Conservation (phyloP, 2,329 filamentous ascomycete genomes). For the Cladosporium sp. region DNA sequence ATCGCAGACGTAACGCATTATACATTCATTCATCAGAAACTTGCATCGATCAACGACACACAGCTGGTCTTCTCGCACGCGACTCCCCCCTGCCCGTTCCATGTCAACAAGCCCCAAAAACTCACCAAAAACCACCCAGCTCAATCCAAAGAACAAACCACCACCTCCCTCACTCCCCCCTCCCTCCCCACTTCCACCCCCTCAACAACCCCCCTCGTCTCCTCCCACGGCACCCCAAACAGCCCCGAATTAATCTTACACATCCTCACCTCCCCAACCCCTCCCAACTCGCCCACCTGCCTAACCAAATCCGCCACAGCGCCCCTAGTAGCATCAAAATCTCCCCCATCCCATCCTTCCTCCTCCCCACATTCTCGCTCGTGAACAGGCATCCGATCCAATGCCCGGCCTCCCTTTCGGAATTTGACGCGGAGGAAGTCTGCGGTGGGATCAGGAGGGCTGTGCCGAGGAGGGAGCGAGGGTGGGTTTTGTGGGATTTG, state of each 20-base stretch:
- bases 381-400: conserved; percentile 61
- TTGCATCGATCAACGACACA: too few species aligned
- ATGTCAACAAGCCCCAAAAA: too few species aligned
- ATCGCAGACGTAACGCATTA: too few species aligned
- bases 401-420: conserved; percentile 52
- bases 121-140: too few species aligned
- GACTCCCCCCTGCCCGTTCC: too few species aligned
- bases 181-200: conserved; percentile 29
- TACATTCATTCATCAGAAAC: too few species aligned
- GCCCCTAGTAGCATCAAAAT: conserved; percentile 49
- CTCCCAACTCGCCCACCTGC: conserved; percentile 35
- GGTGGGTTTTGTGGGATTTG: conserved; percentile 25
- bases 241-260: conserved; percentile 56
- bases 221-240: conserved; percentile 53
- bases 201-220: conserved; percentile 44
- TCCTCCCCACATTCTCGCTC: conserved; percentile 45
- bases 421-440: conserved; percentile 21
- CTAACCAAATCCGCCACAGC: conserved; percentile 48
- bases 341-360: conserved; percentile 36
- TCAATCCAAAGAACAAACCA: neutral
- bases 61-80: too few species aligned
- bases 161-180: conserved; percentile 1
- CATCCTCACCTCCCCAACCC: conserved; percentile 38
- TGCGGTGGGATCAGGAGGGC: conserved; percentile 52
- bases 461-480: conserved; percentile 38